Percentiles rank a stretch among this genome's conserved stretches.
These are phyloP conservation scores for Ophiostoma fasciatum DNA, from an alignment of 2,329 filamentous ascomycete species.

Conservation along the genomic window DNA sequence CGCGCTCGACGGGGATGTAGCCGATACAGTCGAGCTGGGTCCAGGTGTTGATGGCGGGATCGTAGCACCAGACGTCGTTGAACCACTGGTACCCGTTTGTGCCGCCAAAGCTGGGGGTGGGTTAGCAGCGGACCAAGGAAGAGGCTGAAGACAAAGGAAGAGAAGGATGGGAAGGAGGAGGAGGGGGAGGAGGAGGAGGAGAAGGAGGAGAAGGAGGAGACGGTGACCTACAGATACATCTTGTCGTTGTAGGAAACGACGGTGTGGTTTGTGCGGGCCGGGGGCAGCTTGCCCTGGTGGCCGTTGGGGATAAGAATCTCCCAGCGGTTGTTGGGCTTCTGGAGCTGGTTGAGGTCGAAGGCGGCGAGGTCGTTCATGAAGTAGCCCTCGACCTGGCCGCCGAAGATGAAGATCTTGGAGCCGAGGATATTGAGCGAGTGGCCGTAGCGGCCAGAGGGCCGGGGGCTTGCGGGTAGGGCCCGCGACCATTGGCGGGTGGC, in stretches of 20 bases:
- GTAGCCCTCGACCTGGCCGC: slow-evolving; percentile 89
- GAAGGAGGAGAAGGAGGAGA: neutral
- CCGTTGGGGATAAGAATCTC: slow-evolving; percentile 75
- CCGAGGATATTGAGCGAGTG: slow-evolving; percentile 93
- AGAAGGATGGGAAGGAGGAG: slow-evolving; percentile 26
- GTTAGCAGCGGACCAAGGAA: neutral
- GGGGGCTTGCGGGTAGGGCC: slow-evolving; percentile 71
- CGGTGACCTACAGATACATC: slow-evolving; percentile 63
- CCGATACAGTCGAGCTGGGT: slow-evolving; percentile 86
- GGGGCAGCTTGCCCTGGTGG: slow-evolving; percentile 58
- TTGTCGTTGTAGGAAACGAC: slow-evolving; percentile 86
- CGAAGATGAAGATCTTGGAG: slow-evolving; percentile 95
- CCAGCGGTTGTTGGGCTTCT: slow-evolving; percentile 85
- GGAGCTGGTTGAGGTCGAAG: slow-evolving; percentile 89
- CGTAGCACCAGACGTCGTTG: slow-evolving; percentile 97
- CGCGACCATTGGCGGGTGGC: slow-evolving; percentile 97
- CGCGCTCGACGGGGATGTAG: slow-evolving; percentile 84
- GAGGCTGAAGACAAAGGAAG: neutral
- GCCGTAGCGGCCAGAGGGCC: slow-evolving; percentile 83
- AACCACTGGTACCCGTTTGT: slow-evolving; percentile 97
- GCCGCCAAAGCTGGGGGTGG: slow-evolving; percentile 62
- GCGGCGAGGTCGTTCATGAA: slow-evolving; percentile 97
- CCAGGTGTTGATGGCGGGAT: slow-evolving; percentile 72
- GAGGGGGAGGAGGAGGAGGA: slow-evolving; percentile 24
- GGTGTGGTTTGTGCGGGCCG: slow-evolving; percentile 87